Conservation (phyloP, 2,329 filamentous ascomycete species). For the Cercospora brassicicola region DNA sequence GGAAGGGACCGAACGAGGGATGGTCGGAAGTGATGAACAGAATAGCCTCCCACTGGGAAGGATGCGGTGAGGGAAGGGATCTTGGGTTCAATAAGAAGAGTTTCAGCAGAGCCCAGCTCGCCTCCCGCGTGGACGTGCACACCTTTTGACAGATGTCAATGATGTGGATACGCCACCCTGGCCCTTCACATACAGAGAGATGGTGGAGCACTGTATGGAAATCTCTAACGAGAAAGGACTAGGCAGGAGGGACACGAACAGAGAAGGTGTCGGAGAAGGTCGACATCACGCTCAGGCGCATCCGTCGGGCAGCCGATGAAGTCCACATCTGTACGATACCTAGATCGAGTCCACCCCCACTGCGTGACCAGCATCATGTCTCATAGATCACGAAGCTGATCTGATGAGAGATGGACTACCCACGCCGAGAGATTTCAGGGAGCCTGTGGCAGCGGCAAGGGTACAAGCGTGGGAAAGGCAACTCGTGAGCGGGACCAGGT, state of each 20-base stretch:
- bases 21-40: not conserved
- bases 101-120: conserved; percentile 3
- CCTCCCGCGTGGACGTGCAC: conserved; percentile 17
- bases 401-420: not conserved
- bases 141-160: conserved; percentile 19
- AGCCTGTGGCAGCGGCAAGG: not conserved
- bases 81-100: conserved; percentile 19
- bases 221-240: conserved; percentile 13
- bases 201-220: conserved; percentile 14
- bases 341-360: conserved; percentile 1
- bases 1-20: conserved; percentile 4
- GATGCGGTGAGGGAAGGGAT: conserved; percentile 12
- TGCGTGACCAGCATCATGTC: not conserved
- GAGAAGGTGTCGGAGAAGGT: conserved; percentile 3
- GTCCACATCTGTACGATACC: not conserved
- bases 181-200: not conserved
- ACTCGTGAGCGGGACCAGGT: conserved; percentile 14
- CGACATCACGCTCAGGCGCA: not conserved
- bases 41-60: not conserved
- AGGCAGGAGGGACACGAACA: not conserved
- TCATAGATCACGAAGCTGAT: not conserved
- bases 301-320: conserved; percentile 5
- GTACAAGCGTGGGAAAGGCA: not conserved
- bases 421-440: conserved; percentile 6
- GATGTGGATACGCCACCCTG: conserved; percentile 19